These are phyloP conservation scores for Aspergillus sclerotiicarbonarius DNA, from an alignment of 495 filamentous ascomycete genomes.

Conservation along the genomic window DNA sequence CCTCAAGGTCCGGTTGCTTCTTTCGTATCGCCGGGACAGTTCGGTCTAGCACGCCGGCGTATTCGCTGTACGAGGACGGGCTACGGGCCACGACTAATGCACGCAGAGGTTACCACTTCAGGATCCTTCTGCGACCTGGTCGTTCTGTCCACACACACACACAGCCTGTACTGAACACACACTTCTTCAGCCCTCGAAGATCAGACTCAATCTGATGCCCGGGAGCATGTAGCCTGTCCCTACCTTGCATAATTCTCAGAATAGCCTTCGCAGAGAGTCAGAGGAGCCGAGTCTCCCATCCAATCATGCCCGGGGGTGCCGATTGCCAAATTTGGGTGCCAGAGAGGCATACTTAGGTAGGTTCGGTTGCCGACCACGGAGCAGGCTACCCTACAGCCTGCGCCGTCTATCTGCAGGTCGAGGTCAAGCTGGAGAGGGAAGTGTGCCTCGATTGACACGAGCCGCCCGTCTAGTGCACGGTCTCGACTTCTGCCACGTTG, in stretches of 20 bases:
- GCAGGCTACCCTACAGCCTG: constrained; percentile 10
- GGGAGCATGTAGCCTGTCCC: background rate
- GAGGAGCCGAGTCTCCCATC: too few species aligned
- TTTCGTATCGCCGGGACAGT: background rate
- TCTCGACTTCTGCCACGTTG: constrained; percentile 27
- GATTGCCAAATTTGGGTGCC: constrained; percentile 13
- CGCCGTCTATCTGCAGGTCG: constrained; percentile 5
- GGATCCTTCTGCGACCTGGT: too few species aligned
- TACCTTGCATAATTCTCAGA: constrained; percentile 1
- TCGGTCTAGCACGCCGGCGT: background rate
- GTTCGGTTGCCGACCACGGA: background rate
- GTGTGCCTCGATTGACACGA: constrained; percentile 3
- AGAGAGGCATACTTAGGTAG: background rate
- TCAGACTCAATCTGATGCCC: background rate
- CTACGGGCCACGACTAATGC: too few species aligned
- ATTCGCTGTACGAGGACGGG: too few species aligned
- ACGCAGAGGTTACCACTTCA: too few species aligned
- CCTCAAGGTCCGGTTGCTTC: background rate
- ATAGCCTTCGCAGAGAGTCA: background rate
- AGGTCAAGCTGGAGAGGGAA: constrained; percentile 2
- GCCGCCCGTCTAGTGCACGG: constrained; percentile 15
- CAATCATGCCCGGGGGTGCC: constrained; percentile 7
- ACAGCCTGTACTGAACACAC: too few species aligned
- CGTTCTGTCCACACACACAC: too few species aligned
- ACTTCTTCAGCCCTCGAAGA: background rate